Percentiles rank a stretch among this genome's conserved stretches.
These are phyloP conservation scores for Hibiscus trionum DNA, from an alignment of 345 rosid genomes.

Conservation along the genomic window DNA sequence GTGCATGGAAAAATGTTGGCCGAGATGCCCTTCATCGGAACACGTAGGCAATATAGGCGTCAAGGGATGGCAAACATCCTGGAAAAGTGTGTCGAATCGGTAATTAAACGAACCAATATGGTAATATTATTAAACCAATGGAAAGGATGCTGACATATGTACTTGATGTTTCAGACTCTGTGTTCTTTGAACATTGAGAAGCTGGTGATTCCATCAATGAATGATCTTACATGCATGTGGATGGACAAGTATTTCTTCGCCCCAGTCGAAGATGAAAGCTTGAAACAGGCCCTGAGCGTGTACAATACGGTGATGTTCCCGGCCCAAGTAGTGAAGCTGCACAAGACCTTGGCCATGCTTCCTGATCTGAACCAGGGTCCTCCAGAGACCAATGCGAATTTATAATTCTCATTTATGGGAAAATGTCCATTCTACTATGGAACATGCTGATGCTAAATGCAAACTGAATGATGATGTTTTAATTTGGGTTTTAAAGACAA, in stretches of 20 bases:
- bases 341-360: conserved; percentile 9
- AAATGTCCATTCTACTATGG: too few relatives aligned
- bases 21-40: conserved; percentile 34
- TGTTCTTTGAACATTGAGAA: conserved; percentile 5
- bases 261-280: not conserved
- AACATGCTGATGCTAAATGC: too few relatives aligned
- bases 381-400: not conserved
- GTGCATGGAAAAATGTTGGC: conserved; percentile 24
- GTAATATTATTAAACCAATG: not conserved
- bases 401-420: too few relatives aligned
- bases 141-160: not conserved
- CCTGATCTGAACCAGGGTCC: not conserved
- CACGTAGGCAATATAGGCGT: conserved; percentile 8
- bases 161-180: conserved; percentile 13
- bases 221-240: conserved; percentile 18
- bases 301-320: conserved; percentile 16
- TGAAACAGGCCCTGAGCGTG: not conserved
- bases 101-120: not conserved
- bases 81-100: conserved; percentile 6
- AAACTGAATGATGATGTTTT: too few relatives aligned
- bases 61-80: conserved; percentile 16
- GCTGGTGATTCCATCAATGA: conserved; percentile 24
- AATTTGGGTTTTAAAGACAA: too few relatives aligned
- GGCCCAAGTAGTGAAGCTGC: not conserved
- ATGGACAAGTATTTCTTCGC: conserved; percentile 6